Conservation (phyloP, 805 yeast genomes). For the Lipomyces mesembrius region DNA sequence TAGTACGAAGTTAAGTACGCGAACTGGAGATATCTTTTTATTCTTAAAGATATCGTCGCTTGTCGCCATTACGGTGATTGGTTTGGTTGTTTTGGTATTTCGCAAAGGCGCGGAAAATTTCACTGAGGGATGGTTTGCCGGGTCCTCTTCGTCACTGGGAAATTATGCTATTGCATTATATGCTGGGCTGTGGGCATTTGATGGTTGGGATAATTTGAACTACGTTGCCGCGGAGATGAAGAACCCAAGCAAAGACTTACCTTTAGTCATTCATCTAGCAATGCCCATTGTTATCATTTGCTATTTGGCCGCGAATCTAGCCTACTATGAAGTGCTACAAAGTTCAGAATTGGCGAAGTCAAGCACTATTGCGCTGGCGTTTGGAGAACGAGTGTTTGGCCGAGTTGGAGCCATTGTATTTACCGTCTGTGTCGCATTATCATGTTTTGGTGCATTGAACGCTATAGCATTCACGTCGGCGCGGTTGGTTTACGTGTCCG, state of each 20-base stretch:
- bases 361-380: conserved; percentile 47
- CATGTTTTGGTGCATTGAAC: conserved; percentile 51
- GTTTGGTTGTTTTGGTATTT: conserved; percentile 38
- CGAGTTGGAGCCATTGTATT: conserved; percentile 42
- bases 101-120: conserved; percentile 40
- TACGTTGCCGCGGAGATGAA: conserved; percentile 51
- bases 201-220: conserved; percentile 53
- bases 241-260: conserved; percentile 46
- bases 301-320: conserved; percentile 47
- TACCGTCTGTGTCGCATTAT: conserved; percentile 46
- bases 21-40: conserved; percentile 45
- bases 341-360: conserved; percentile 53
- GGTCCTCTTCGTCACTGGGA: conserved; percentile 42
- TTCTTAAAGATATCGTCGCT: conserved; percentile 46
- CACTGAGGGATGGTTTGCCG: conserved; percentile 40
- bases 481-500: conserved; percentile 47
- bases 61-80: conserved; percentile 43
- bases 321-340: conserved; percentile 72
- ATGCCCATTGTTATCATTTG: conserved; percentile 49
- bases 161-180: conserved; percentile 48
- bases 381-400: conserved; percentile 45
- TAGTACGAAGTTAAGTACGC: conserved; percentile 44
- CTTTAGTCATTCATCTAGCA: conserved; percentile 48
- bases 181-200: conserved; percentile 53
- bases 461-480: conserved; percentile 48